A percentile compares a stretch with the other conserved stretches of the same genome.
Evolutionary conservation across 2,329 filamentous ascomycete genomes (phyloP).

Genomic region (Didymella exigua): DNA sequence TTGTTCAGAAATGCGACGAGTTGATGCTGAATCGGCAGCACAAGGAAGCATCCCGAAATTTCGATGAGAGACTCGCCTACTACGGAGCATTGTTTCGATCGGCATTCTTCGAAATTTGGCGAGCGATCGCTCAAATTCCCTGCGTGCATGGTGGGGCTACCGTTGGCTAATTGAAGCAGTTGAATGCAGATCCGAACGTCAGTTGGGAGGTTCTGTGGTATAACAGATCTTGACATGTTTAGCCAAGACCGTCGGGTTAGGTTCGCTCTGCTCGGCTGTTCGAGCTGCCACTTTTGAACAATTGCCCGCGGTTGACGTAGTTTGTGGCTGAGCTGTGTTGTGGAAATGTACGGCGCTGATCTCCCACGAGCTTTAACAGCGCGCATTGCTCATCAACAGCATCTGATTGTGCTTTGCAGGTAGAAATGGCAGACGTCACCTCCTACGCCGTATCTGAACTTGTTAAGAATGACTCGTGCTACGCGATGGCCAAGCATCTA

Average conservation of each 20-base stretch:
- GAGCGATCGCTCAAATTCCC: constrained; percentile 11
- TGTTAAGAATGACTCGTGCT: background rate
- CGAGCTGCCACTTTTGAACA: background rate
- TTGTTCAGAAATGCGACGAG: background rate
- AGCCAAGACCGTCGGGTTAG: background rate
- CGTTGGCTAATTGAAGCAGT: constrained; percentile 9
- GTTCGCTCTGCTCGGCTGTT: constrained; percentile 1
- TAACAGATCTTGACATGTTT: background rate
- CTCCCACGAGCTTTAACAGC: constrained; percentile 25
- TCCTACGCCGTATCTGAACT: background rate
- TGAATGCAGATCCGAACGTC: constrained; percentile 11
- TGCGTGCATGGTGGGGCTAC: constrained; percentile 5
- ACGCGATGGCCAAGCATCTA: constrained; percentile 12
- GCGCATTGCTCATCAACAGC: constrained; percentile 20
- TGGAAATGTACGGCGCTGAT: constrained; percentile 18
- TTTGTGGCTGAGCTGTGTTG: constrained; percentile 16
- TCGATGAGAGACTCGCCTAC: background rate
- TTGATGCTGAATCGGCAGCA: background rate
- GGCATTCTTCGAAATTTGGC: constrained; percentile 5
- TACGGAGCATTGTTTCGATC: constrained; percentile 13
- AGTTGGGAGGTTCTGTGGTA: background rate
- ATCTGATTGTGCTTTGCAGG: constrained; percentile 23
- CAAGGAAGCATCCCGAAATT: background rate
- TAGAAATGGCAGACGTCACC: constrained; percentile 25
- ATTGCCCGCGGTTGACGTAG: constrained; percentile 27